phyloP scores from a whole-genome alignment of 169 alveolate species.

The Plasmodium ovale region DNA sequence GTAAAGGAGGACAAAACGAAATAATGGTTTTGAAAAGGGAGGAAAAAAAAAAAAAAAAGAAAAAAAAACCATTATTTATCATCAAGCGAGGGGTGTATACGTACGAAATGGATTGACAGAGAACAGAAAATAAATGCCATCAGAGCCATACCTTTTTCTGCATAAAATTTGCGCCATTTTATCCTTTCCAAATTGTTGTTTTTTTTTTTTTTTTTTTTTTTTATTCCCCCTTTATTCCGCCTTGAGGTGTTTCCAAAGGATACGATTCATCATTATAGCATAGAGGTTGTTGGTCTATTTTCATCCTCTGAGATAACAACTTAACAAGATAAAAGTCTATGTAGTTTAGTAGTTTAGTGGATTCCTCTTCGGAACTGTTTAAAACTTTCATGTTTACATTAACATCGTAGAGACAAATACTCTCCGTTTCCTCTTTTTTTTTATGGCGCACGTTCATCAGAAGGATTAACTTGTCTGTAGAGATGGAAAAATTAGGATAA shows the following conservation, averaged over 20 bases:
- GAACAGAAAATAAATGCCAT: no score
- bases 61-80: no score
- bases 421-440: not conserved
- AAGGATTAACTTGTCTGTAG: slow-evolving; percentile 20
- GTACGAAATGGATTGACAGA: no score
- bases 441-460: slow-evolving; percentile 22
- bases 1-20: no score
- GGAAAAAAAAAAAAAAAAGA: no score
- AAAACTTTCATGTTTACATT: slow-evolving; percentile 28
- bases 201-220: not conserved
- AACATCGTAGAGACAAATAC: slow-evolving; percentile 3
- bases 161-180: no score
- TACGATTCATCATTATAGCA: not conserved
- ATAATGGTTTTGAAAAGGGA: no score
- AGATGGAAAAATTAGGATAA: not conserved
- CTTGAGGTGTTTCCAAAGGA: not conserved
- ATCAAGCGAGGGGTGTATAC: no score
- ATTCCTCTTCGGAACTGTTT: slow-evolving; percentile 31
- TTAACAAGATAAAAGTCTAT: slow-evolving; percentile 4
- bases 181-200: not conserved
- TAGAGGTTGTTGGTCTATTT: not conserved
- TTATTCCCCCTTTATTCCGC: not conserved
- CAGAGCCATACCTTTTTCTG: no score
- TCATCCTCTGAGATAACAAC: slow-evolving; percentile 6
- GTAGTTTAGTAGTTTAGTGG: slow-evolving; percentile 9